Percentiles rank a stretch among this genome's conserved stretches.
Conservation (phyloP, 2,329 filamentous ascomycete species). For the Colletotrichum scovillei region DNA sequence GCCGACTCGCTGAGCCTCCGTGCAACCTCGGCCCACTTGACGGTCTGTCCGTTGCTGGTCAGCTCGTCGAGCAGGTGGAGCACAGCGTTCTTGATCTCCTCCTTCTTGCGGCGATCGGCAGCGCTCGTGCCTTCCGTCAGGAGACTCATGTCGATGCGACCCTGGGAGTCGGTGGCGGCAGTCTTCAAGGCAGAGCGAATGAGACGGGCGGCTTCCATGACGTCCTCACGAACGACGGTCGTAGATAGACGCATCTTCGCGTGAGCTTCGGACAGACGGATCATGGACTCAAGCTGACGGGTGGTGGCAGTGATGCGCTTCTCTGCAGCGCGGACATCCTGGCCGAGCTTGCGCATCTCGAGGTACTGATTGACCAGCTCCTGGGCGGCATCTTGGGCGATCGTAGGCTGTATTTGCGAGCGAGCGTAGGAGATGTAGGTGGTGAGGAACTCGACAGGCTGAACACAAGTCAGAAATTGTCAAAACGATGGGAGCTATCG, state of each 20-base stretch:
- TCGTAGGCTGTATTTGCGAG: slow-evolving; percentile 82
- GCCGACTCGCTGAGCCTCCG: slow-evolving; percentile 78
- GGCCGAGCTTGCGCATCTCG: slow-evolving; percentile 92
- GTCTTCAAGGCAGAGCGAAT: slow-evolving; percentile 97
- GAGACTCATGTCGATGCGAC: slow-evolving; percentile 95
- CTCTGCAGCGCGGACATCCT: slow-evolving; percentile 87
- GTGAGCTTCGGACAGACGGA: slow-evolving; percentile 94
- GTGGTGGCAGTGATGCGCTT: slow-evolving; percentile 98
- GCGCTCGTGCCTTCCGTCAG: slow-evolving; percentile 94
- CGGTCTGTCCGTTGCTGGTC: slow-evolving; percentile 73
- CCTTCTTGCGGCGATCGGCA: slow-evolving; percentile 83
- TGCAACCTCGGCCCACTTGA: slow-evolving; percentile 83
- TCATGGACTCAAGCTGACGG: slow-evolving; percentile 97
- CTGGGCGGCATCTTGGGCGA: slow-evolving; percentile 82
- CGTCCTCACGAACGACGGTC: slow-evolving; percentile 83
- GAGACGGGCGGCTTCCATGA: slow-evolving; percentile 88
- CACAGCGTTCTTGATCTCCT: slow-evolving; percentile 86
- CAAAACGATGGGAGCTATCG: background rate
- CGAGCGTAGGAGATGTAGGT: slow-evolving; percentile 98
- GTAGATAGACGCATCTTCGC: slow-evolving; percentile 93
- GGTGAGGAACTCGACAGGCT: slow-evolving; percentile 96
- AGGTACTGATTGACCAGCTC: slow-evolving; percentile 91
- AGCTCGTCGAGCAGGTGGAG: slow-evolving; percentile 84
- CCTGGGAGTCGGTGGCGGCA: slow-evolving; percentile 92
- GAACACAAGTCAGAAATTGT: slow-evolving; percentile 40